These are phyloP conservation scores for Tolypocladium tropicale DNA, from an alignment of 2,329 filamentous ascomycete genomes.

Conservation along the genomic window DNA sequence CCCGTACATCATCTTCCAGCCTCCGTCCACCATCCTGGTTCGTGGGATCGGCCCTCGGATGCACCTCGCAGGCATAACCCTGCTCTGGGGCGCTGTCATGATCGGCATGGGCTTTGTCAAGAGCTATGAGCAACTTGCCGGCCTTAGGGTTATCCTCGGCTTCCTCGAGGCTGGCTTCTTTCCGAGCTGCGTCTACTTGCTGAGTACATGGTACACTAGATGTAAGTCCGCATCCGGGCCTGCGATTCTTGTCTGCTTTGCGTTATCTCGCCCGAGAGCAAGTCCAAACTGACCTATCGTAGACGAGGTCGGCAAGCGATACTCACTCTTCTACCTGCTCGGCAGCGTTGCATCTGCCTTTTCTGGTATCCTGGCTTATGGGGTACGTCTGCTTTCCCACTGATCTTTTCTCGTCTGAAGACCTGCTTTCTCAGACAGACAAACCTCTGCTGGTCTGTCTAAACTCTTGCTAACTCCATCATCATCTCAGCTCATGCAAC, in stretches of 20 bases:
- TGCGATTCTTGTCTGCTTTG: background rate
- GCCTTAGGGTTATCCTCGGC: conserved; percentile 48
- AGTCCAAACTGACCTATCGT: background rate
- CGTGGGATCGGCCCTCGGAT: conserved; percentile 54
- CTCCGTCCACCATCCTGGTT: conserved; percentile 58
- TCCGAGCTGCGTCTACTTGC: conserved; percentile 58
- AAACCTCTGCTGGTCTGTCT: too few species aligned
- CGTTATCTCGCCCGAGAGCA: background rate
- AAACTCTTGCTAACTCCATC: background rate
- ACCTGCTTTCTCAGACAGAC: too few species aligned
- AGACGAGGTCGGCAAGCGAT: conserved; percentile 61
- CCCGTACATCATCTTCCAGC: conserved; percentile 62
- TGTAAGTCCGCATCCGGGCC: conserved; percentile 31
- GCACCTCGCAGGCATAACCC: conserved; percentile 42
- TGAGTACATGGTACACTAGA: conserved; percentile 65
- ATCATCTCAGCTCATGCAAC: conserved; percentile 42
- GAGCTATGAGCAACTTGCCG: conserved; percentile 40
- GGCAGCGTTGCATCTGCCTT: conserved; percentile 57
- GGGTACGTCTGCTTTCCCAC: conserved; percentile 30
- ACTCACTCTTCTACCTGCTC: conserved; percentile 59
- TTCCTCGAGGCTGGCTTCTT: conserved; percentile 63
- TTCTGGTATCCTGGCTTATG: conserved; percentile 59
- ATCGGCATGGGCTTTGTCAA: conserved; percentile 55
- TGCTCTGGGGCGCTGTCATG: conserved; percentile 52
- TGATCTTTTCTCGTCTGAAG: too few species aligned